phyloP scores from a whole-genome alignment of 2,329 filamentous ascomycete genomes.

The Blastomyces gilchristii region DNA sequence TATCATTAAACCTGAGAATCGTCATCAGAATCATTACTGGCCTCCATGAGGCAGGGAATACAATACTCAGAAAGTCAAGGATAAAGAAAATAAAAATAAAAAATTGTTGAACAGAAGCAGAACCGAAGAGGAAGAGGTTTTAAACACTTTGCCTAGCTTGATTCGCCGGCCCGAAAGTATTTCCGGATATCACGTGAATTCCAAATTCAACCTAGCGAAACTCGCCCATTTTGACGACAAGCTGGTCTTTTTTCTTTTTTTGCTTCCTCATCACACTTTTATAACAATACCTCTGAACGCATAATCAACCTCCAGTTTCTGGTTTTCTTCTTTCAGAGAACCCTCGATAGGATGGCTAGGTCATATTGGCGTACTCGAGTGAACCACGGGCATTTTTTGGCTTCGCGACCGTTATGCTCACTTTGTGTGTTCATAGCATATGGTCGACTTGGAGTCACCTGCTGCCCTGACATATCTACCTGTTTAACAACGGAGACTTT shows the following conservation, averaged over 20 bases:
- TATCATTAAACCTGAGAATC: neutral
- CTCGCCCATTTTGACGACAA: neutral
- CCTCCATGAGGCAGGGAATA: neutral
- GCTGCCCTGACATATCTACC: slow-evolving; percentile 29
- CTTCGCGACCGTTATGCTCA: slow-evolving; percentile 22
- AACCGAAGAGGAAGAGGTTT: neutral
- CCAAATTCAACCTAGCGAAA: neutral
- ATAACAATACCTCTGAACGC: slow-evolving; percentile 33
- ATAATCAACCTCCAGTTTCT: slow-evolving; percentile 41
- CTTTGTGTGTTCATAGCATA: slow-evolving; percentile 25
- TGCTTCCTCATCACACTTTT: slow-evolving; percentile 30
- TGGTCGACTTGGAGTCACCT: slow-evolving; percentile 26
- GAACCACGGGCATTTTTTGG: slow-evolving; percentile 15
- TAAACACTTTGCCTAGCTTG: neutral
- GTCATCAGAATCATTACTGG: neutral
- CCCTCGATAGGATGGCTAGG: slow-evolving; percentile 34
- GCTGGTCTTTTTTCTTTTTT: slow-evolving; percentile 16
- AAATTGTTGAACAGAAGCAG: neutral
- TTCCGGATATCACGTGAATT: neutral
- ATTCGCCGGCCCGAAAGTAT: neutral
- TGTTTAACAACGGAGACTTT: neutral
- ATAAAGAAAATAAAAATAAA: neutral
- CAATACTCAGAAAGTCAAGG: neutral
- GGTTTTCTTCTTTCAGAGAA: slow-evolving; percentile 1
- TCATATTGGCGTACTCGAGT: slow-evolving; percentile 42